Base-by-base conservation (phyloP, 1,139 yeast species). In the Saccharomyces hybrid region DNA sequence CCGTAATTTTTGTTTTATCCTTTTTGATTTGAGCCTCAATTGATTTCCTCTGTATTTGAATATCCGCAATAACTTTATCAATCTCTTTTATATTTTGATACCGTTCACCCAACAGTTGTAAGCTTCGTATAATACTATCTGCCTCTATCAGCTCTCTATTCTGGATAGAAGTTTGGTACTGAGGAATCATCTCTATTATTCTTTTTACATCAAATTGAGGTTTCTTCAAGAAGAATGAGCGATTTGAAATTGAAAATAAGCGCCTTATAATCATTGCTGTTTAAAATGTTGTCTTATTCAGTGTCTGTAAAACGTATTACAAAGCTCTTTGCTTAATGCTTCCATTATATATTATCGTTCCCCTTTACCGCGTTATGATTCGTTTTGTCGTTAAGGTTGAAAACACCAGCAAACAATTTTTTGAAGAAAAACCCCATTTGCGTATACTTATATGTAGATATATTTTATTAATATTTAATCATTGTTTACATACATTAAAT, bases 141-240 rank as follows among this genome's bases (percentile, higher is more conserved):
- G 69, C 57, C 54, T 69, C 56, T 60, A 70, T 61, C 54, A 74
- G 62, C 29, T 76, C 74, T 58, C 93, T 73, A 53, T 78, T 70
- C 3, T 61, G 59, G 1, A 84, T 75, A n/a, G 84, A 78, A 2
- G 73, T 74, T 29, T 75, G 66, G 60, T 78, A 79, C 28, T 58
- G 64, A 1, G 70, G 71, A 2, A 76, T 61, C 46, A 77, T 70
- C 1, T 66, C 63, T 2, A 80, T 63, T 2, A 86, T 74, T 0
- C 69, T 63, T 62, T 78, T 80, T 54, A 81, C 69, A 61, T 84
- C 83, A 58, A 76, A 75, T 23, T 73, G 74, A 0, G 86, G 83
- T 54, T 68, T 73, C 64, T 64, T 69, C 42, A 49, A 44, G 19
- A 49, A 49, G 23, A 41, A 29, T 19, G 16, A 14, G 42, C 11